Evolutionary conservation across 305 asterid species (phyloP).

Genomic region (Solanum hybrid): DNA sequence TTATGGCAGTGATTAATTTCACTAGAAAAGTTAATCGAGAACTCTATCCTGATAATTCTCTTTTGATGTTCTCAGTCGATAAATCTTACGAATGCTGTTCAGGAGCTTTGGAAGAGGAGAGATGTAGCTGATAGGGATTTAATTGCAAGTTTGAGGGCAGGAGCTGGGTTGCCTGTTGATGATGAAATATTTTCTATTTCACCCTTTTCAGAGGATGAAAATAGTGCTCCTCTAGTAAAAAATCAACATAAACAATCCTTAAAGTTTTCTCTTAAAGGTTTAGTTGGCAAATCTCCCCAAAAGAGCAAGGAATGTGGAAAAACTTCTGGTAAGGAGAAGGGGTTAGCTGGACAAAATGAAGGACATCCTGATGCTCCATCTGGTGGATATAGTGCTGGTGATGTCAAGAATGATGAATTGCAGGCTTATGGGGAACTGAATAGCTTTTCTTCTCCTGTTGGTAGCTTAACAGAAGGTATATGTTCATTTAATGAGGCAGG

Average conservation of each 20-base stretch:
- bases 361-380: conserved; percentile 28
- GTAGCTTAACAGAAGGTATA: conserved; percentile 39
- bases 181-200: conserved; percentile 75
- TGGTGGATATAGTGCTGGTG: conserved; percentile 27
- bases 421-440: conserved; percentile 40
- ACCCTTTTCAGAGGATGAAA: conserved; percentile 96
- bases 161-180: conserved; percentile 91
- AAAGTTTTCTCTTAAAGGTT: conserved; percentile 73
- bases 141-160: conserved; percentile 77
- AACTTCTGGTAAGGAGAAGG: conserved; percentile 58
- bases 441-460: conserved; percentile 39
- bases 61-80: conserved; percentile 41
- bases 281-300: conserved; percentile 59
- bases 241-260: conserved; percentile 60
- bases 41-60: not conserved
- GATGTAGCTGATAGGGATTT: conserved; percentile 82
- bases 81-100: conserved; percentile 83
- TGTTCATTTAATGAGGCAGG: conserved; percentile 37
- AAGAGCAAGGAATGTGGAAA: conserved; percentile 66
- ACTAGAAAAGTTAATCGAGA: not conserved
- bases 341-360: conserved; percentile 28
- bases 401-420: conserved; percentile 29
- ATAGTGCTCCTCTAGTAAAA: conserved; percentile 37
- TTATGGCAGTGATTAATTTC: conserved; percentile 14
- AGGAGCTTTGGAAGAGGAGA: conserved; percentile 96